A percentile compares a stretch with the other conserved stretches of the same genome.
These are phyloP conservation scores for grape (Vitis vinifera) DNA, from an alignment of 164 flowering plant species.

Conservation along the genomic window ASM3070453v1 NC_081808.1:10593501-10594000, in stretches of 20 bases:
- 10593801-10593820: constrained; percentile 5
- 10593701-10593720: not conserved
- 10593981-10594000: constrained; percentile 9
- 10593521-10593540: too few species aligned
- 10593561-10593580: too few species aligned
- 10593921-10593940: constrained; percentile 1
- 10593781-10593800: constrained; percentile 3
- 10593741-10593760: not conserved
- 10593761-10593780: constrained; percentile 7
- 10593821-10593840: not conserved
- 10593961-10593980: constrained; percentile 9
- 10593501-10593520: too few species aligned
- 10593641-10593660: not conserved
- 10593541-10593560: too few species aligned
- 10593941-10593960: constrained; percentile 12
- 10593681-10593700: not conserved
- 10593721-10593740: constrained; percentile 1
- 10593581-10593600: too few species aligned
- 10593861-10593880: constrained; percentile 3
- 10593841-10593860: not conserved
- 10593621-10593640: too few species aligned
- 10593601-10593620: not conserved
- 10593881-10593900: constrained; percentile 8
- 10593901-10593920: not conserved
- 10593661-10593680: not conserved